These are phyloP conservation scores for Solanum virginianum DNA, from an alignment of 257 asterid species.

Conservation along the genomic window DNA sequence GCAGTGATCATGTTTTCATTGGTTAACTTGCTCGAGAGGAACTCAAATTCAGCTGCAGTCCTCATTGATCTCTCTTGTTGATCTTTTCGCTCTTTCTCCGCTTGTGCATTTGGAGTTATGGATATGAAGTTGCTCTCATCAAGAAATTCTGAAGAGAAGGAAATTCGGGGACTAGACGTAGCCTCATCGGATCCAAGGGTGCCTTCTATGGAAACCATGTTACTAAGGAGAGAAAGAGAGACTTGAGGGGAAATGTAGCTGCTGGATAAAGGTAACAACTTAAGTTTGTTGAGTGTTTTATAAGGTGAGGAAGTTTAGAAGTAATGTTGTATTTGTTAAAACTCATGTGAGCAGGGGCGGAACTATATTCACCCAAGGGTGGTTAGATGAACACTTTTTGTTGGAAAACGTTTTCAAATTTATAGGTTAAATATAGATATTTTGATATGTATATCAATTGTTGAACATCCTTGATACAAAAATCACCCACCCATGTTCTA, in stretches of 20 bases:
- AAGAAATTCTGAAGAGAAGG: conserved; percentile 79
- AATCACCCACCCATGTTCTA: too few species aligned
- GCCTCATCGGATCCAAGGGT: conserved; percentile 14
- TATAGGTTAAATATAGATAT: too few species aligned
- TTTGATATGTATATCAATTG: too few species aligned
- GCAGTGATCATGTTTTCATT: conserved; percentile 47
- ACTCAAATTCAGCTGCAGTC: conserved; percentile 50
- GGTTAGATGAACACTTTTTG: too few species aligned
- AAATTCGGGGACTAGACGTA: conserved; percentile 41
- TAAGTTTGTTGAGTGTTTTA: conserved; percentile 17
- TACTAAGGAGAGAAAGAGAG: not conserved
- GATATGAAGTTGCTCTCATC: conserved; percentile 69
- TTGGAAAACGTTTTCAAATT: too few species aligned
- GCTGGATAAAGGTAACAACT: not conserved
- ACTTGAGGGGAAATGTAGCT: not conserved
- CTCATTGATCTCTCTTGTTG: conserved; percentile 5
- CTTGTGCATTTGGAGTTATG: conserved; percentile 39
- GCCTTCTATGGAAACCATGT: conserved; percentile 36
- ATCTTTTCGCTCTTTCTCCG: conserved; percentile 4
- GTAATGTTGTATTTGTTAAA: not conserved
- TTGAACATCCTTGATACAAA: too few species aligned
- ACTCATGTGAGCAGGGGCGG: not conserved
- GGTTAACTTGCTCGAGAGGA: conserved; percentile 31
- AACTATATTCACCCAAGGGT: too few species aligned
- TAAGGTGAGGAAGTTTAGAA: conserved; percentile 3